Percentiles rank a stretch among this genome's conserved stretches.
Evolutionary conservation across 1,284 basidiomycete species (phyloP).

Genomic region (Spongiforma sp.): DNA sequence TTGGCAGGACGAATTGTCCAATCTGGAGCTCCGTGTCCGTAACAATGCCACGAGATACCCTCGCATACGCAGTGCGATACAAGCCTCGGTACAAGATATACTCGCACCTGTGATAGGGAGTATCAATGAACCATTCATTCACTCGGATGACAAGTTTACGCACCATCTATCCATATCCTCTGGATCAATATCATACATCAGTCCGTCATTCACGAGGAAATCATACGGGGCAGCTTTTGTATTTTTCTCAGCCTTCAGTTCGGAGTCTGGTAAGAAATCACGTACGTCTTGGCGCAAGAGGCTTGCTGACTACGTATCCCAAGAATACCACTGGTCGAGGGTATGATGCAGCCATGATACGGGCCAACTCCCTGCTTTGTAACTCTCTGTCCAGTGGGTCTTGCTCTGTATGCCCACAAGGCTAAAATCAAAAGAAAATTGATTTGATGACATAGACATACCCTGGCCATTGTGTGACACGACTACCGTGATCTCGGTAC

Average conservation of each 20-base stretch:
- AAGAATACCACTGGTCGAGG: constrained; percentile 87
- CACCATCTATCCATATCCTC: constrained; percentile 77
- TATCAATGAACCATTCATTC: not conserved
- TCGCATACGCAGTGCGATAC: constrained; percentile 79
- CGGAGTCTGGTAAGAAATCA: constrained; percentile 11
- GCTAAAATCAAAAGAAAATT: not conserved
- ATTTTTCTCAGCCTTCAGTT: constrained; percentile 19
- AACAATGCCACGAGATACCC: constrained; percentile 72
- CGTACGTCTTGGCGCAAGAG: constrained; percentile 73
- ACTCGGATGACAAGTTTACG: constrained; percentile 16
- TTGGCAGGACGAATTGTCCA: constrained; percentile 80
- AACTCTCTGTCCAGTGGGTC: constrained; percentile 88
- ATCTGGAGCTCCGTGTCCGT: constrained; percentile 83
- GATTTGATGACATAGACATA: constrained; percentile 32
- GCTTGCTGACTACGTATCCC: constrained; percentile 86
- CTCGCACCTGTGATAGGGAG: constrained; percentile 69
- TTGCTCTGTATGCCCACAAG: constrained; percentile 57
- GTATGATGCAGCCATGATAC: constrained; percentile 76
- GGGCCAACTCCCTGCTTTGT: constrained; percentile 83
- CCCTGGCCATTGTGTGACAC: constrained; percentile 95
- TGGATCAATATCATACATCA: constrained; percentile 76
- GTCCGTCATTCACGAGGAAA: constrained; percentile 77
- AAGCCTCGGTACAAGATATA: constrained; percentile 87
- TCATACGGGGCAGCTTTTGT: constrained; percentile 86
- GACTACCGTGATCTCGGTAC: constrained; percentile 81